Base-by-base conservation (phyloP, 306 rosid species). In the Sesbania bispinosa region DNA sequence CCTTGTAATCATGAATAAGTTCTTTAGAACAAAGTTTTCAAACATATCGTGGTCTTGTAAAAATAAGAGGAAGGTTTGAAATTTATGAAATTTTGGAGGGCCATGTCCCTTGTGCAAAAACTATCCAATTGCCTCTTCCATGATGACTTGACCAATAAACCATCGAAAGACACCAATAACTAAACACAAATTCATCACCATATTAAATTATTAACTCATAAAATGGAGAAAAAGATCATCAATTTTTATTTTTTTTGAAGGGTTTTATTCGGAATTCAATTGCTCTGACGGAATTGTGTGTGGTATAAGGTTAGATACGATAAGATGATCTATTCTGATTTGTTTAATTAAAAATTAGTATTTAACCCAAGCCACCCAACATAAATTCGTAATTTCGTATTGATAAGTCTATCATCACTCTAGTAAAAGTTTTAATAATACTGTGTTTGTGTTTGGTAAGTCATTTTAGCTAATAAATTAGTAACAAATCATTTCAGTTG, bases 1-100 rank as follows among this genome's bases (percentile, higher is more conserved):
- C 73, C 54, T 39, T 82, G 57, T 73, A 77, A 84, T 77, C 15
- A 71, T 79, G 67, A 48, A 50, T 39, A 65, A 36, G 67, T 51
- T 62, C 58, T 71, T 77, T 30, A 45, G 6, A 69, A 55, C 29
- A 71, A 65, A 15, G 63, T 16, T 18, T 53, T 64, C 5, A 75
- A 36, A 47, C 10, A 41, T 53, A 30, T 48, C 15, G 15, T 42
- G 62, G 59, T 52, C 55, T 8, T 33, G 35, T 7, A 29, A 48
- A 71, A 15, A 71, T 19, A 53, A 53, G 36, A 11, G 20, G 26
- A 53, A 43, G 19, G 11, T 32, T 51, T 29, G 18, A 39, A 21
- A 46, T 43, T 32, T 60, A n/a, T 45, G 32, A 59, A 39, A 46
- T 13, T 70, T 67, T 50, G 30, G 73, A 52, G 67, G 60, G 66